Evolutionary conservation across 192 early-diverging fungal genomes (phyloP), one percentile per base, ranked within the genome.

Genomic region (Glomus cerebriforme): DNA sequence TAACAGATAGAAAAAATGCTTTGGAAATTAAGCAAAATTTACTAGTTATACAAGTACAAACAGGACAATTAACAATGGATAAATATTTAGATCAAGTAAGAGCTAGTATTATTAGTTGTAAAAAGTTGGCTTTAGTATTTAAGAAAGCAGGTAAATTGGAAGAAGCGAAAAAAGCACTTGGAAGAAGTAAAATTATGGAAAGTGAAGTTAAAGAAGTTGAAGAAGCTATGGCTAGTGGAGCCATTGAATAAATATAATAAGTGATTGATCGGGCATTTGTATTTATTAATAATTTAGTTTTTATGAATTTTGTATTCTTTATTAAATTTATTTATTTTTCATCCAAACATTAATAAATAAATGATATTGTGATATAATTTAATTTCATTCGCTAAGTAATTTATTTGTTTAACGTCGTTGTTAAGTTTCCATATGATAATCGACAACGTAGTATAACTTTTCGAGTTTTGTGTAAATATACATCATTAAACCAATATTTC

Each of bases 191-290:
- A 81, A 85, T 91, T 31, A 95, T 96, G 92, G 84, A 87, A 67
- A 84, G 86, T 35, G 95, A 96, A 81, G 87, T 96, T 79, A 88
- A 88, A 45, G 93, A 95, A 83, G 91, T 92, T 4, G 91, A 92
- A 80, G 88, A 83, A 65, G 91, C 90, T 1, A 91, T 94, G 87
- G 86, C 83, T 64, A 58, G 34, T 78, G 77, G 77, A 1, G 64
- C 35, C 22, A 39, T 65, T 7, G 75, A 45, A 19, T 19, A 68
- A n/a, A 31, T 31, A 9, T 10, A 64, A 32, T 31, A 64, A 29
- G 19, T 63, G n/a, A 3, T 35, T 35, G 34, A 35, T 35, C 34
- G 34, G 5, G 34, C 5, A 35, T 39, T 39, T 39, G 37, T 39
- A 39, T 39, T 39, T 39, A 39, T 9, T 39, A 39, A 39, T 39